Conservation (phyloP, 768 basidiomycete genomes). For the Podaxis rugospora region DNA sequence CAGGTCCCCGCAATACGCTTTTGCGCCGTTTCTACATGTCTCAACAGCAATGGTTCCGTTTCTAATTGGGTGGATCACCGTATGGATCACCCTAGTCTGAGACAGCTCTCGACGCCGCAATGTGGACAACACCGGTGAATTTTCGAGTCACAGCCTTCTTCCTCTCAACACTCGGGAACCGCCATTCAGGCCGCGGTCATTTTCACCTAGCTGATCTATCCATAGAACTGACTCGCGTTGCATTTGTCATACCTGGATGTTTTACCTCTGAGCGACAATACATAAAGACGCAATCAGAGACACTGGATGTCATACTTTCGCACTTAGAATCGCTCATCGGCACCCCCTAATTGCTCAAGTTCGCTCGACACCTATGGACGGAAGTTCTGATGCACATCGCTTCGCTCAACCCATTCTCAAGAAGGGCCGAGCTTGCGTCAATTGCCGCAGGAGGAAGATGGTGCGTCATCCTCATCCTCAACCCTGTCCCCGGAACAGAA, state of each 20-base stretch:
- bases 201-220: not conserved
- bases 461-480: not conserved
- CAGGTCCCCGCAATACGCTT: too few species aligned
- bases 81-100: not conserved
- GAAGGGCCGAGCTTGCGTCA: slow-evolving; percentile 10
- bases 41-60: not conserved
- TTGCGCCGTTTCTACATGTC: too few species aligned
- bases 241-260: not conserved
- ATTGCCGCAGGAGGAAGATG: slow-evolving; percentile 12
- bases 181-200: not conserved
- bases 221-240: not conserved
- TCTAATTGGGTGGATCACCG: not conserved
- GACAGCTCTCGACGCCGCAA: not conserved
- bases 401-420: slow-evolving; percentile 3
- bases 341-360: not conserved
- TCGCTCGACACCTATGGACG: not conserved
- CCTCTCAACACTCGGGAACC: not conserved
- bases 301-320: not conserved
- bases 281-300: not conserved
- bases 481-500: not conserved
- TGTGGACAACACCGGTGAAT: not conserved
- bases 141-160: not conserved
- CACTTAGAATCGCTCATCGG: not conserved
- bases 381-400: not conserved
- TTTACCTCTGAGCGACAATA: not conserved